phyloP scores from a whole-genome alignment of 2,329 filamentous ascomycete species.

The Colletotrichum melonis region DNA sequence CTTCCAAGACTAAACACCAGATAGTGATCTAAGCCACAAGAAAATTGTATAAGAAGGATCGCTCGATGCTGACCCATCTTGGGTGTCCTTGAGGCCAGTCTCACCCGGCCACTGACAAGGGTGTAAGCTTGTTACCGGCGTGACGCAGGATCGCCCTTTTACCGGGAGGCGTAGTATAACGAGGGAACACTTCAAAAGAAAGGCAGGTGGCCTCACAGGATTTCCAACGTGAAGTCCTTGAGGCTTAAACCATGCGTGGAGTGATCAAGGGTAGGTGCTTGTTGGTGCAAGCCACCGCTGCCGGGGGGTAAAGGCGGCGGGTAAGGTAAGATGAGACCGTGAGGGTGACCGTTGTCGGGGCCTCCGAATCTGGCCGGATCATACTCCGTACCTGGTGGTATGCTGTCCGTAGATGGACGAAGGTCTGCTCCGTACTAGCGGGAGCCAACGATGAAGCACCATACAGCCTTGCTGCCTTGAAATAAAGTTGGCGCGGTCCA shows the following conservation, averaged over 20 bases:
- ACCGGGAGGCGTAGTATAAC: not conserved
- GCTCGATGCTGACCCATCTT: not conserved
- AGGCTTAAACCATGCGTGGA: not conserved
- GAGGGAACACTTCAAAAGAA: not conserved
- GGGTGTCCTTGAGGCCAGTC: not conserved
- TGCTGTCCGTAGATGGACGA: not conserved
- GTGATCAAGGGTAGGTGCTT: not conserved
- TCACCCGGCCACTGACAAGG: not conserved
- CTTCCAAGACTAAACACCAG: no score
- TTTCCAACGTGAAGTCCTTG: not conserved
- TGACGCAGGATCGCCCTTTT: not conserved
- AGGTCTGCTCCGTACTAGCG: not conserved
- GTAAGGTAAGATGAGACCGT: not conserved
- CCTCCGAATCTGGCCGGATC: not conserved
- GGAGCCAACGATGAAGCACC: not conserved
- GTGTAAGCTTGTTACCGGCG: not conserved
- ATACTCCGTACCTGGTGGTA: not conserved
- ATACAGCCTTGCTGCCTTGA: constrained; percentile 22
- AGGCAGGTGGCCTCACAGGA: not conserved
- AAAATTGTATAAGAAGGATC: not conserved
- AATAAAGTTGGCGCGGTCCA: not conserved
- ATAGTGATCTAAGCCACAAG: not conserved
- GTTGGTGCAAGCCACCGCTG: not conserved
- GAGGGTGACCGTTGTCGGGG: not conserved
- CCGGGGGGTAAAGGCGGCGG: not conserved